phyloP scores from a whole-genome alignment of 2,329 filamentous ascomycete genomes.

The Apiospora hydei region DNA sequence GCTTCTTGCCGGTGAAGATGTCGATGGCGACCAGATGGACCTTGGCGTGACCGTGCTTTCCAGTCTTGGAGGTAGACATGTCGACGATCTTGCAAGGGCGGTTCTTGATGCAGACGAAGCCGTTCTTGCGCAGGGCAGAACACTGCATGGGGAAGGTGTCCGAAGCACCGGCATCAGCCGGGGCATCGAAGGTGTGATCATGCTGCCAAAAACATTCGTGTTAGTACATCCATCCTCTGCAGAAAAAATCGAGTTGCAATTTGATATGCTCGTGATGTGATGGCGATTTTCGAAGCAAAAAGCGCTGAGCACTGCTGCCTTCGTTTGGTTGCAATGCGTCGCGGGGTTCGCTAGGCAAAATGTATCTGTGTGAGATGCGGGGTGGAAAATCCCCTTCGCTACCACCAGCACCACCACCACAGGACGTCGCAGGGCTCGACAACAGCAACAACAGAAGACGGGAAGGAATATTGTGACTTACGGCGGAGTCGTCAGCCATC shows the following conservation, averaged over 20 bases:
- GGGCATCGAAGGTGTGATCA: slow-evolving; percentile 80
- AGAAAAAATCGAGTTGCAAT: background rate
- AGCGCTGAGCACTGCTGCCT: background rate
- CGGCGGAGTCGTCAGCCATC: slow-evolving; percentile 64
- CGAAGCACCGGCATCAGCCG: slow-evolving; percentile 93
- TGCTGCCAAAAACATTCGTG: slow-evolving; percentile 53
- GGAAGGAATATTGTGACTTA: slow-evolving; percentile 46
- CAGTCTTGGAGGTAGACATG: slow-evolving; percentile 99
- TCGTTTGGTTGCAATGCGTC: slow-evolving; percentile 23
- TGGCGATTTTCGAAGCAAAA: background rate
- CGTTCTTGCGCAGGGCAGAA: slow-evolving; percentile 99
- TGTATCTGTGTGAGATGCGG: slow-evolving; percentile 33
- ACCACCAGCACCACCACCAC: background rate
- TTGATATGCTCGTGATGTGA: background rate
- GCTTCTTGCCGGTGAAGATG: slow-evolving; percentile 99
- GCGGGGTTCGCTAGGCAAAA: slow-evolving; percentile 26
- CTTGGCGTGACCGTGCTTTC: slow-evolving; percentile 99
- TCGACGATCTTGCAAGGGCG: slow-evolving; percentile 99
- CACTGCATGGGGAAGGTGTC: slow-evolving; percentile 97
- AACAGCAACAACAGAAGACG: slow-evolving; percentile 1
- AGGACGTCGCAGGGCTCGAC: background rate
- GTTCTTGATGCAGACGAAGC: slow-evolving; percentile 96
- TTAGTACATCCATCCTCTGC: slow-evolving; percentile 25
- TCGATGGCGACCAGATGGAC: slow-evolving; percentile 97
- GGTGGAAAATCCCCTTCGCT: slow-evolving; percentile 30